Base-by-base conservation (phyloP, 192 early-diverging fungal species). In the Ramicandelaber brevisporus region DNA sequence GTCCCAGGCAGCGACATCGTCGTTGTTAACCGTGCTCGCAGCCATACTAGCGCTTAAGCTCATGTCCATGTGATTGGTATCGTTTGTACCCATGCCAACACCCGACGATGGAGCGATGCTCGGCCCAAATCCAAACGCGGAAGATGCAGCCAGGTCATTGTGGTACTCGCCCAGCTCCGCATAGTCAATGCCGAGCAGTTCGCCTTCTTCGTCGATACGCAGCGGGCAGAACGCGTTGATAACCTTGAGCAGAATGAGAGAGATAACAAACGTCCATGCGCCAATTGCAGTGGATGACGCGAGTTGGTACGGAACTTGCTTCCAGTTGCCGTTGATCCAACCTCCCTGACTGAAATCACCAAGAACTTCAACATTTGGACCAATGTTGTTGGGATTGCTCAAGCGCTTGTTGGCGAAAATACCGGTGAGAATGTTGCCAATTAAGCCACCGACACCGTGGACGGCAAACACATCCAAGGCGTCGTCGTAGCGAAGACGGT, bases 381-480 rank as follows among this genome's bases (percentile, higher is more conserved):
- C 20, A 0, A 26, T 44, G 16, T 52, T 52, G 40, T 87, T 78
- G 20, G 87, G 46, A 7, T 21, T 48, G 1, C 73, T 73, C 49
- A 89, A 59, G 30, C 45, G 59, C 21, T 63, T 53, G 38, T 81
- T 59, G 11, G 89, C 86, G 59, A 90, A 96, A 14, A 96, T 33
- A 38, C 86, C 89, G 3, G 86, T 87, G 14, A 88, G 49, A n/a
- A 96, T 43, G 34, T 68, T 68, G 24, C 89, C 89, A 23, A 76
- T 46, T 17, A 69, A 31, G 17, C 74, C 74, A 17, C 67, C 68
- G 17, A 71, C 47, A 19, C 67, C 75, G 44, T 78, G 74, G 7
- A 74, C 65, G 23, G 68, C 78, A 47, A 70, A 78, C 10, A 70
- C 80, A 38, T 86, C 85, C 20, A 89, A 54, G 25, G 74, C 64